phyloP scores from a whole-genome alignment of 2,329 filamentous ascomycete species.

The Aspergillus pseudonomiae region DNA sequence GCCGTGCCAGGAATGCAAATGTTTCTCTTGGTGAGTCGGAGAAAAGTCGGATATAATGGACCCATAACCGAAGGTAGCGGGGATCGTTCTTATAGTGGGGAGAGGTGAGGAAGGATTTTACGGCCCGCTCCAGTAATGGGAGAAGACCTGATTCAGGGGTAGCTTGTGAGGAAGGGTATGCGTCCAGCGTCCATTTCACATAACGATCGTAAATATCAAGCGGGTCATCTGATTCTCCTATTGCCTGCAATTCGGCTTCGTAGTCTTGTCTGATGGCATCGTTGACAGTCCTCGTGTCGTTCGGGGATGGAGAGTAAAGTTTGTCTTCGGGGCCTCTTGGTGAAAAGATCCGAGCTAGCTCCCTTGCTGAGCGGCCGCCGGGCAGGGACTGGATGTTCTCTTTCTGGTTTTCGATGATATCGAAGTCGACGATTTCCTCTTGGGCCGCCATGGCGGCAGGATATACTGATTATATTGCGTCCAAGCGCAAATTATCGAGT shows the following conservation, averaged over 20 bases:
- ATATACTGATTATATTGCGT: slow-evolving; percentile 46
- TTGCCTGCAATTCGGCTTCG: slow-evolving; percentile 76
- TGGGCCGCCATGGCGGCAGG: slow-evolving; percentile 47
- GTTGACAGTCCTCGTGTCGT: slow-evolving; percentile 75
- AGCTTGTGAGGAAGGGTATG: slow-evolving; percentile 91
- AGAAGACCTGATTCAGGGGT: slow-evolving; percentile 89
- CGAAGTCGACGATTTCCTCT: slow-evolving; percentile 64
- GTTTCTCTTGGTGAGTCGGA: slow-evolving; percentile 91
- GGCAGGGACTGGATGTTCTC: slow-evolving; percentile 97
- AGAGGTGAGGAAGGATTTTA: slow-evolving; percentile 83
- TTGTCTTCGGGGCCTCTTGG: slow-evolving; percentile 50
- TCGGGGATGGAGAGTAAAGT: slow-evolving; percentile 65
- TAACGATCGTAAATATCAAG: slow-evolving; percentile 96
- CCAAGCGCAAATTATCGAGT: neutral
- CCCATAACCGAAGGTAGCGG: slow-evolving; percentile 89
- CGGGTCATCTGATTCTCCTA: slow-evolving; percentile 89
- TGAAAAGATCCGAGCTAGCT: slow-evolving; percentile 75
- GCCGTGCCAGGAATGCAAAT: slow-evolving; percentile 86
- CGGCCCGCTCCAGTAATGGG: slow-evolving; percentile 86
- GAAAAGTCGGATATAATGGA: slow-evolving; percentile 91
- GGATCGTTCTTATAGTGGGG: slow-evolving; percentile 93
- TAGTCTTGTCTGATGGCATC: slow-evolving; percentile 80
- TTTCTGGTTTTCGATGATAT: slow-evolving; percentile 93
- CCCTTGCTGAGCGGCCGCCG: slow-evolving; percentile 83
- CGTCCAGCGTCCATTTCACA: slow-evolving; percentile 93